These are phyloP conservation scores for Talaromyces piceae DNA, from an alignment of 2,329 filamentous ascomycete genomes.

Conservation along the genomic window DNA sequence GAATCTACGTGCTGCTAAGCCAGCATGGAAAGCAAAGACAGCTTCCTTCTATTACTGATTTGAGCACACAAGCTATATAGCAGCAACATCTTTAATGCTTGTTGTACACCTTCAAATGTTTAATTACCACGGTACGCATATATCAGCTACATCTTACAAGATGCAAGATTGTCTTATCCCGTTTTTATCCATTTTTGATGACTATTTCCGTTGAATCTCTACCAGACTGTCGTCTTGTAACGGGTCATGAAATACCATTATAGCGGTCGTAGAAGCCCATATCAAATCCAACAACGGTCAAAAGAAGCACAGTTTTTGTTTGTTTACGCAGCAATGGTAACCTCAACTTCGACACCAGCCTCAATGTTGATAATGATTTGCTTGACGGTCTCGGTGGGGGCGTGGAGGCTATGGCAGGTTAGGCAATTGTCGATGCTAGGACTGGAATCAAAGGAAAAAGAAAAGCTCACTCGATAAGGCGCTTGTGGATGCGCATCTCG, in stretches of 20 bases:
- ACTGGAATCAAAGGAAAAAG: not conserved
- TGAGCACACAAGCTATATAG: too few relatives aligned
- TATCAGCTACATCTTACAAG: not conserved
- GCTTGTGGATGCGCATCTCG: constrained; percentile 99
- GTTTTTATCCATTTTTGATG: constrained; percentile 9
- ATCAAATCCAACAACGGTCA: constrained; percentile 3
- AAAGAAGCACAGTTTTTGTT: constrained; percentile 6
- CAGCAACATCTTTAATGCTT: too few relatives aligned
- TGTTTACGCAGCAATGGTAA: constrained; percentile 46
- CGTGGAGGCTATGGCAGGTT: constrained; percentile 75
- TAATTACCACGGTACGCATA: too few relatives aligned
- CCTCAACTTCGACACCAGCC: constrained; percentile 47
- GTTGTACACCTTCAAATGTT: too few relatives aligned
- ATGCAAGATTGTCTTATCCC: not conserved
- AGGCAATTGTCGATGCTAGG: too few relatives aligned
- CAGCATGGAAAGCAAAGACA: too few relatives aligned
- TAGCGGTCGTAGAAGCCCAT: not conserved
- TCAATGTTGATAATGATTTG: constrained; percentile 50
- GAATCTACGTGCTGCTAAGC: too few relatives aligned
- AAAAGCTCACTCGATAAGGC: constrained; percentile 73
- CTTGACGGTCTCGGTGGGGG: constrained; percentile 73
- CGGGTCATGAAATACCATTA: constrained; percentile 2
- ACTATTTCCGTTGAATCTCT: constrained; percentile 5
- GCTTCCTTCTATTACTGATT: too few relatives aligned
- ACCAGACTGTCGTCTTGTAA: not conserved